Percentiles rank a stretch among this genome's conserved stretches.
Evolutionary conservation across 805 yeast species (phyloP).

Genomic region (Allodekkera sacchari): DNA sequence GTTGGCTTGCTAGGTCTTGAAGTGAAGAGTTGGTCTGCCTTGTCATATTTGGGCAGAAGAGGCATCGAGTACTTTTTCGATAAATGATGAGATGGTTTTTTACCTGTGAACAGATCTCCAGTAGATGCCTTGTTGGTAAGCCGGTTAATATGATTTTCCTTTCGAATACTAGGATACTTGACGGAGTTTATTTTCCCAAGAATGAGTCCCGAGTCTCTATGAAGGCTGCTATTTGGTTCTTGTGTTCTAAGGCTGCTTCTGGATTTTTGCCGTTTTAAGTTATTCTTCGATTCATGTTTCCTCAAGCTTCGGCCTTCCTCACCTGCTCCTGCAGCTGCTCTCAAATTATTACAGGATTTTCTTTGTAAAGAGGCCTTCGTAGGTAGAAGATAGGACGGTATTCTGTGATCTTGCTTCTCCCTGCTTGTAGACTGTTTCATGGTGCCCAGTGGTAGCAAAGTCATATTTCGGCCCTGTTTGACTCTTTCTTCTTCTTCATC

Average conservation of each 20-base stretch:
- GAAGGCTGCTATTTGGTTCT: no score
- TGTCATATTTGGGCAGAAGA: no score
- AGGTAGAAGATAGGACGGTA: conserved; percentile 16
- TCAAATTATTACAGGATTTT: conserved; percentile 4
- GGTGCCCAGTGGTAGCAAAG: no score
- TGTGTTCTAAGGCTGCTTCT: no score
- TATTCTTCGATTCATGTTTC: neutral
- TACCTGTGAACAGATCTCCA: conserved; percentile 3
- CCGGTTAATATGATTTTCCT: neutral
- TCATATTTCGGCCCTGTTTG: neutral
- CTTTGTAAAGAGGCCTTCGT: conserved; percentile 14
- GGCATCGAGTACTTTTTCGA: no score
- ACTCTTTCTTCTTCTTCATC: neutral
- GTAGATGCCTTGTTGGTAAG: neutral
- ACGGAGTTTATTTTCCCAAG: neutral
- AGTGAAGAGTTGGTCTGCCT: no score
- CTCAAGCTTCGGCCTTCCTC: conserved; percentile 2
- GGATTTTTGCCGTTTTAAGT: neutral
- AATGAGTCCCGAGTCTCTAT: no score
- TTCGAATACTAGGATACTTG: neutral
- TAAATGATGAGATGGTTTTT: conserved; percentile 2
- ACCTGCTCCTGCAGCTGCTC: conserved; percentile 5
- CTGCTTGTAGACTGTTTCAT: neutral
- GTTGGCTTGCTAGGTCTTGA: conserved; percentile 2
- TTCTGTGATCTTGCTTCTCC: conserved; percentile 3